Percentiles rank a stretch among this genome's conserved stretches.
Conservation (phyloP, 139 green algal species). For the Haematococcus lacustris region DNA sequence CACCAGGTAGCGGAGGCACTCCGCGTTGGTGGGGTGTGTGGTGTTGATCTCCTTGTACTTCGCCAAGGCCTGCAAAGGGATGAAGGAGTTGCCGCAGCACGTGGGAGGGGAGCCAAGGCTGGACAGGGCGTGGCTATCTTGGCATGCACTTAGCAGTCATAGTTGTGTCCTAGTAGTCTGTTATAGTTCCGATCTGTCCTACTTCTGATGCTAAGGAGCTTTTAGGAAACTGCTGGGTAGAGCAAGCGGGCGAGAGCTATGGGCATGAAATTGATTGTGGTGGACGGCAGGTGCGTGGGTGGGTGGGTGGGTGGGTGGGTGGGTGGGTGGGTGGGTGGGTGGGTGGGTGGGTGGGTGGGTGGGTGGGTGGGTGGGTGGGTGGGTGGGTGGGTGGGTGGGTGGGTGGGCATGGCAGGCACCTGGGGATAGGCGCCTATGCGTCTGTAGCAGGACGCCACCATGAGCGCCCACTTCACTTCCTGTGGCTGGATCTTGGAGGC, state of each 20-base stretch:
- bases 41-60: conserved; percentile 45
- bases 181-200: neutral
- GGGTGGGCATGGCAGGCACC: neutral
- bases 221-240: no score
- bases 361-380: no score
- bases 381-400: no score
- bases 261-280: neutral
- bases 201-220: no score
- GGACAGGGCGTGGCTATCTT: neutral
- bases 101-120: neutral
- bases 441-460: conserved; percentile 64
- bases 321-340: no score
- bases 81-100: neutral
- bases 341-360: no score
- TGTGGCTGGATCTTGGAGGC: conserved; percentile 70
- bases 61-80: conserved; percentile 25
- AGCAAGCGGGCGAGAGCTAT: no score
- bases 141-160: neutral
- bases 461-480: conserved; percentile 85
- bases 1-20: conserved; percentile 82
- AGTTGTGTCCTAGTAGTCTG: neutral
- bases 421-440: conserved; percentile 44
- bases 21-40: conserved; percentile 64
- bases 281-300: neutral
- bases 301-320: no score